A percentile compares a stretch with the other conserved stretches of the same genome.
Conservation (phyloP, 2,329 filamentous ascomycete genomes). For the Colletotrichum sidae region DNA sequence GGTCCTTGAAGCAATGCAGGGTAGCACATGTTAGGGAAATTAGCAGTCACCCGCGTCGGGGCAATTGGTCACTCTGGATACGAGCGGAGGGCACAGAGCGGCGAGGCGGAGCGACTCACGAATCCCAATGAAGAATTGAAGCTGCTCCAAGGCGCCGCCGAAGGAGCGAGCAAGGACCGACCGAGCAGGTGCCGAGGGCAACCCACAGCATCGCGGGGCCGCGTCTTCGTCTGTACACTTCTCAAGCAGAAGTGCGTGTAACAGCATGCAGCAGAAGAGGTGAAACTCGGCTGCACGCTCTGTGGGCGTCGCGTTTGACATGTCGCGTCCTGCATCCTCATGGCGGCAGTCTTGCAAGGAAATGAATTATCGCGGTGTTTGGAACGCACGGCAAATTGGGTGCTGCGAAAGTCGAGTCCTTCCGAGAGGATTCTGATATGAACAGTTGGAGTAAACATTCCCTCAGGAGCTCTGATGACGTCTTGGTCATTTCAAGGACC, state of each 20-base stretch:
- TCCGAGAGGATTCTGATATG: slow-evolving; percentile 3
- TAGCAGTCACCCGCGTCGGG: slow-evolving; percentile 8
- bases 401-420: not conserved
- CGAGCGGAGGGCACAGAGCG: slow-evolving; percentile 26
- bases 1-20: not conserved
- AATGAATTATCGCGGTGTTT: not conserved
- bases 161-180: slow-evolving; percentile 11
- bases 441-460: slow-evolving; percentile 24
- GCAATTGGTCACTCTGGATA: slow-evolving; percentile 31
- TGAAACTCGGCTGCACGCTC: slow-evolving; percentile 24
- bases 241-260: too few species aligned
- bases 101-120: slow-evolving; percentile 17
- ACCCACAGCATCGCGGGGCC: too few species aligned
- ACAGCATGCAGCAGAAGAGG: not conserved
- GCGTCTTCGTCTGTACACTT: slow-evolving; percentile 9
- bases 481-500: not conserved
- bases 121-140: slow-evolving; percentile 21
- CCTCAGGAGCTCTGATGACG: slow-evolving; percentile 1
- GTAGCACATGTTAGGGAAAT: slow-evolving; percentile 15
- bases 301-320: slow-evolving; percentile 32
- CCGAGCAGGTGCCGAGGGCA: not conserved
- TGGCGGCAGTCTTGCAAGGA: not conserved
- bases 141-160: slow-evolving; percentile 1
- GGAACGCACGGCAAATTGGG: slow-evolving; percentile 16
- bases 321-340: slow-evolving; percentile 7